Evolutionary conservation across 2,329 filamentous ascomycete genomes (phyloP), one percentile per base, ranked within the genome.

Genomic region (Colletotrichum australisinense): DNA sequence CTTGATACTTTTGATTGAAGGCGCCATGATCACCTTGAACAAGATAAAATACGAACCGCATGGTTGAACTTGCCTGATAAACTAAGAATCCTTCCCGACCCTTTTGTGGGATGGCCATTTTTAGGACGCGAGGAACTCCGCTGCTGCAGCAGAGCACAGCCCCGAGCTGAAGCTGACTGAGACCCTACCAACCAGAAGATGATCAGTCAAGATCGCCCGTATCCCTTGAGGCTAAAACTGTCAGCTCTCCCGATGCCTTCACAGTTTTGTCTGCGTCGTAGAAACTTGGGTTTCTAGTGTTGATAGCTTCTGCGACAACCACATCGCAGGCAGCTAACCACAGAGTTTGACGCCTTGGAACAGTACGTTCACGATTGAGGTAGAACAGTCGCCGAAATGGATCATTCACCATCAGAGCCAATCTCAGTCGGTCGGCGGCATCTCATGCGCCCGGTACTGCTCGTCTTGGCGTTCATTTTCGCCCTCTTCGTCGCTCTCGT

Each of bases 111-210:
- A 46, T 26, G 4, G 12, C 16, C 63, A 66, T 59, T 60, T 55
- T 46, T 55, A 58, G 67, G 53, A 70, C 30, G 38, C 42, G 42
- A 49, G 42, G 67, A 53, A 35, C 46, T 22, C 46, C 57, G 30
- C 5, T 3, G 30, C n/a, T 4, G 56, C 19, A 32, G 26, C 4
- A 12, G 19, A 14, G 16, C n/a, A 32, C 19, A 53, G 30, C n/a
- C 42, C 55, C 28, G 14, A 22, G 42, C 7, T 22, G 60, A 30
- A 22, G 42, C 7, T 19, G 60, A 30, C 60, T 53, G 60, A 28
- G 32, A 22, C 24, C n/a, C 26, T 63, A 24, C 8, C 22, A 52
- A 4, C 19, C 8, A 19, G 5, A n/a, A 5, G 16, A 8, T n/a
- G 19, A 7, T n/a, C 19, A 49, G 42, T n/a, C 8, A n/a, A 49